phyloP scores from a whole-genome alignment of 768 basidiomycete genomes.

The Leucocoprinus birnbaumii region DNA sequence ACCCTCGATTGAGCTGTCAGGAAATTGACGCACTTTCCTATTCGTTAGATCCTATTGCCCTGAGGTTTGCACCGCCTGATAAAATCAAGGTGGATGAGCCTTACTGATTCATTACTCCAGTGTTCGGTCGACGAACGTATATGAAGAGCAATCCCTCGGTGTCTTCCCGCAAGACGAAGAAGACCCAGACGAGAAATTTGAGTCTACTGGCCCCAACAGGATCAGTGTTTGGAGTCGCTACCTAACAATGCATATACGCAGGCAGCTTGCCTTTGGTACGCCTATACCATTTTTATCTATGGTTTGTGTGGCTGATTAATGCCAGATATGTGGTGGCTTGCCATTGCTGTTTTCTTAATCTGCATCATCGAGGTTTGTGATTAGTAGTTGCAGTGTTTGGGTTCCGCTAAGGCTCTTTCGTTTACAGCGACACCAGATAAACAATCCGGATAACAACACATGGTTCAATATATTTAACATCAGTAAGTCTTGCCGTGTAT shows the following conservation, averaged over 20 bases:
- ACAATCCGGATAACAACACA: conserved; percentile 42
- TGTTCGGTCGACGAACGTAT: conserved; percentile 91
- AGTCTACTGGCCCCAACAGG: conserved; percentile 38
- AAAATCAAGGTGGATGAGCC: neutral
- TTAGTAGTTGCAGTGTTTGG: neutral
- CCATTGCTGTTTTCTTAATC: conserved; percentile 77
- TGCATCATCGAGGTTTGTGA: conserved; percentile 86
- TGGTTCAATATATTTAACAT: conserved; percentile 90
- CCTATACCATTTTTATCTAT: neutral
- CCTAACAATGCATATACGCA: conserved; percentile 76
- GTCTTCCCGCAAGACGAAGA: conserved; percentile 55
- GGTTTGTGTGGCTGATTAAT: neutral
- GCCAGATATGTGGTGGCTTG: conserved; percentile 96
- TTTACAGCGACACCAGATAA: conserved; percentile 56
- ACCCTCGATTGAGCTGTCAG: conserved; percentile 2
- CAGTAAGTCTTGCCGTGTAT: conserved; percentile 41
- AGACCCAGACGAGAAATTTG: conserved; percentile 43
- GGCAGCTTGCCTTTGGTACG: conserved; percentile 89
- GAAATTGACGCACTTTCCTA: neutral
- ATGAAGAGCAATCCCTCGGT: conserved; percentile 91
- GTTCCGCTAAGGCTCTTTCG: neutral
- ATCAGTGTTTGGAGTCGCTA: conserved; percentile 74
- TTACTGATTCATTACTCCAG: conserved; percentile 29
- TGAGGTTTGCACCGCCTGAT: conserved; percentile 50
- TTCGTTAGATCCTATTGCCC: conserved; percentile 66